These are phyloP conservation scores for Mycosphaerella sp. DNA, from an alignment of 2,329 filamentous ascomycete genomes.

Conservation along the genomic window DNA sequence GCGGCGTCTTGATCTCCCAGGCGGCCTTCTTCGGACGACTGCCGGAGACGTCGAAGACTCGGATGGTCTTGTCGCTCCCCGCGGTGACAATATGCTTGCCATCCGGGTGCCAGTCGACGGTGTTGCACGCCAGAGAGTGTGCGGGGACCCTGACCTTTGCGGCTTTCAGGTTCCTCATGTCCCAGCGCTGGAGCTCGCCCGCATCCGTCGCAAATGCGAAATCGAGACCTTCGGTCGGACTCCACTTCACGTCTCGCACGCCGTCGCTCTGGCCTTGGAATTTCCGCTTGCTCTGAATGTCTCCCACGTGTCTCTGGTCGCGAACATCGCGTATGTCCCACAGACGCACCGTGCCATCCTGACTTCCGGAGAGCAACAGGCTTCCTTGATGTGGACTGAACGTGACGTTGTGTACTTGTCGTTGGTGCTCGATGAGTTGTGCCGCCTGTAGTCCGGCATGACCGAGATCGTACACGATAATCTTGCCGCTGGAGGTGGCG, in stretches of 20 bases:
- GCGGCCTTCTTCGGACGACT: slow-evolving; percentile 54
- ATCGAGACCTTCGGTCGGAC: slow-evolving; percentile 55
- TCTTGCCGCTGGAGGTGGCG: slow-evolving; percentile 58
- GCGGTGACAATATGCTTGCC: slow-evolving; percentile 59
- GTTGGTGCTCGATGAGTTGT: slow-evolving; percentile 58
- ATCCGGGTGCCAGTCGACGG: slow-evolving; percentile 62
- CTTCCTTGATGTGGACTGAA: slow-evolving; percentile 58
- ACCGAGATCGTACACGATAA: slow-evolving; percentile 60
- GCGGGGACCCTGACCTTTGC: slow-evolving; percentile 57
- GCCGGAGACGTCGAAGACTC: slow-evolving; percentile 58
- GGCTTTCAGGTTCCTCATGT: slow-evolving; percentile 52
- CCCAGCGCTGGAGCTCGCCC: slow-evolving; percentile 59
- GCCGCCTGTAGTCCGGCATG: slow-evolving; percentile 55
- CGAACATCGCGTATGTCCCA: slow-evolving; percentile 57
- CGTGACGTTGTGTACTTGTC: slow-evolving; percentile 60
- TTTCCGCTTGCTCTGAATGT: slow-evolving; percentile 49
- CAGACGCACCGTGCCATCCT: slow-evolving; percentile 57
- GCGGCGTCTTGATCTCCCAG: slow-evolving; percentile 54
- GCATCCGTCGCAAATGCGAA: slow-evolving; percentile 61
- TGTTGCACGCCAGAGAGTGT: slow-evolving; percentile 52
- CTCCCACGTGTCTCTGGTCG: slow-evolving; percentile 37
- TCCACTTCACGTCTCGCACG: slow-evolving; percentile 60
- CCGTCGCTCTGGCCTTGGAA: slow-evolving; percentile 55
- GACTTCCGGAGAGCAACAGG: slow-evolving; percentile 57
- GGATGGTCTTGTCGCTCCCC: slow-evolving; percentile 56